Evolutionary conservation across 306 rosid genomes (phyloP), one percentile per base, ranked within the genome.

Genomic region (Dicorynia guianensis): DNA sequence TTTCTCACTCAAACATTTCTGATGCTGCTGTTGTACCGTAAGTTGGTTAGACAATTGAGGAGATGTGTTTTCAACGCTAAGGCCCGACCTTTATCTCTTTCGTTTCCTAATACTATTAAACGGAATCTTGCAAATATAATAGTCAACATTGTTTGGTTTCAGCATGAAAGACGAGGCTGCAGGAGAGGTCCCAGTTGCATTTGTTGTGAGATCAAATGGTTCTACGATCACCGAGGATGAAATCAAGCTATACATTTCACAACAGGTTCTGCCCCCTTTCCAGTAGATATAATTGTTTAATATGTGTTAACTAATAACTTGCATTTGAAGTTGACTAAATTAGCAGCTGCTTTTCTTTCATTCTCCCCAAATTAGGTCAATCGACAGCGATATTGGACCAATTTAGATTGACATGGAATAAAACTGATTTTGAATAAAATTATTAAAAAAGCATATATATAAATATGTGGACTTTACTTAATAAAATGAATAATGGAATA

Each of bases 121-220:
- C 2, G 30, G 1, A 25, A 25, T 25, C 30, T 25, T 1, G 2
- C 30, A 25, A 25, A n/a, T n/a, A 15, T 69, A 44, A 30, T 42
- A 19, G 0, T 39, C 4, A 15, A 1, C 17, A 7, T 44, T 58
- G 54, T 55, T 25, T 67, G 71, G 43, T 75, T 50, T 70, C 85
- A 91, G 97, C 12, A 69, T 93, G 97, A 87, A 89, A 68, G 90
- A 93, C 79, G 98, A 93, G 65, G 92, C 47, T 63, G 93, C 96
- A 0, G 98, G 98, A 66, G 98, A 93, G 63, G 55, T 89, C 38
- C 98, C 98, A 5, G 91, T 91, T 61, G 97, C 98, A 9, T 93
- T 87, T 86, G 96, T 93, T 5, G 91, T 88, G 3, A 81, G 85
- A 72, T 88, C 92, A 44, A 81, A 84, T 11, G 93, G 87, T 53